A percentile compares a stretch with the other conserved stretches of the same genome.
Conservation (phyloP, 2,329 filamentous ascomycete species). For the Tolypocladium tundrense region DNA sequence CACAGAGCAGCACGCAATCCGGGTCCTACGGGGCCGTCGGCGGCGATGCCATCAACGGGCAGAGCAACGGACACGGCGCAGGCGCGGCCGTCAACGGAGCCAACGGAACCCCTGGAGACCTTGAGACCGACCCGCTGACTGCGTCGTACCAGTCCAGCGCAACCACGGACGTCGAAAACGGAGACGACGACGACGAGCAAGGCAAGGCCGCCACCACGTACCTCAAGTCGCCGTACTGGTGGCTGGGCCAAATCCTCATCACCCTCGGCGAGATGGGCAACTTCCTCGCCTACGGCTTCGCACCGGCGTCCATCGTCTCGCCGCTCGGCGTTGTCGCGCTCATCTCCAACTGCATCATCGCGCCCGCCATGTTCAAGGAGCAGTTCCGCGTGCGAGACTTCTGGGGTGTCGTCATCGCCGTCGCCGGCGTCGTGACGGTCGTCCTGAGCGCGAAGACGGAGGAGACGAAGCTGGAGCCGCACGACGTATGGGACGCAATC, state of each 20-base stretch:
- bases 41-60: conserved; percentile 4
- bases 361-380: conserved; percentile 88
- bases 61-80: conserved; percentile 12
- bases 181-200: conserved; percentile 14
- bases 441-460: conserved; percentile 83
- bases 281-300: conserved; percentile 95
- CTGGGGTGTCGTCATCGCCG: conserved; percentile 77
- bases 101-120: conserved; percentile 20
- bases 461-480: conserved; percentile 82
- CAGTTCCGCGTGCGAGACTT: conserved; percentile 76
- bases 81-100: conserved; percentile 18
- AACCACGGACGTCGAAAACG: conserved; percentile 12
- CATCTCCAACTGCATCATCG: conserved; percentile 94
- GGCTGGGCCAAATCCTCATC: conserved; percentile 88
- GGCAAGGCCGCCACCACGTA: conserved; percentile 54
- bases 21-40: conserved; percentile 25
- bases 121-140: conserved; percentile 42
- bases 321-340: conserved; percentile 94
- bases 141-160: conserved; percentile 35
- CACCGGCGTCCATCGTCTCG: conserved; percentile 93
- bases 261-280: conserved; percentile 89
- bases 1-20: conserved; percentile 17
- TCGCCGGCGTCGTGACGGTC: conserved; percentile 81
- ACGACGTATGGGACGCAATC: conserved; percentile 84
- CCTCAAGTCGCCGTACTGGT: conserved; percentile 89